Base-by-base conservation (phyloP, 345 rosid species). In the Bretschneidera sinensis region DNA sequence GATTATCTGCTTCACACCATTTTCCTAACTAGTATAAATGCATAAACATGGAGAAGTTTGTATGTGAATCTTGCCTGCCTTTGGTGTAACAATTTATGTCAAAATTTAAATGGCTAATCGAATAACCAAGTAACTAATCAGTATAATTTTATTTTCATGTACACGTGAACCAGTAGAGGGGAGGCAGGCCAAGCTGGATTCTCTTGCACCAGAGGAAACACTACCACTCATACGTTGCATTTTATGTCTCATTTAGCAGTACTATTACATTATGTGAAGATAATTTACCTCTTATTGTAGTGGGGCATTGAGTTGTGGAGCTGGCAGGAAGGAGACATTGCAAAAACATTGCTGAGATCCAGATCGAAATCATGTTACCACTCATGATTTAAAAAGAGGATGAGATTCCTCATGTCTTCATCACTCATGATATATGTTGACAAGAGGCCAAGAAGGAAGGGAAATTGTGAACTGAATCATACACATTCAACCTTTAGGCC, bases 371-470 rank as follows among this genome's bases (percentile, higher is more conserved):
- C 55, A 63, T 43, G 35, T 39, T 1, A 39, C 45, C 1, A 39
- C 10, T 14, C 11, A 39, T 39, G n/a, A n/a, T 39, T 9, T 39
- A 5, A 4, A 1, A 39, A 7, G 45, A 39, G 11, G 31, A 43
- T 47, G 34, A 64, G 55, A 64, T 55, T 47, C 68, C 33, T 65
- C 13, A 21, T 65, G 62, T 65, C 24, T 17, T 20, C 28, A 1
- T 0, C n/a, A 11, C 5, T 1, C 21, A n/a, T 49, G 18, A 51
- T 20, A 19, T 18, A 20, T 51, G 19, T 51, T 19, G 23, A 51
- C 2, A 0, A 51, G 21, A 51, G 10, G 24, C 54, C 16, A 43
- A 21, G 11, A 53, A 23, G 54, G 55, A 53, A 23, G 8, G 17
- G 43, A 45, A 20, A 23, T 39, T 14, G 2, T 14, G n/a, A n/a